Evolutionary conservation across 306 rosid genomes (phyloP).

Genomic region (Trifolium subterraneum): DNA sequence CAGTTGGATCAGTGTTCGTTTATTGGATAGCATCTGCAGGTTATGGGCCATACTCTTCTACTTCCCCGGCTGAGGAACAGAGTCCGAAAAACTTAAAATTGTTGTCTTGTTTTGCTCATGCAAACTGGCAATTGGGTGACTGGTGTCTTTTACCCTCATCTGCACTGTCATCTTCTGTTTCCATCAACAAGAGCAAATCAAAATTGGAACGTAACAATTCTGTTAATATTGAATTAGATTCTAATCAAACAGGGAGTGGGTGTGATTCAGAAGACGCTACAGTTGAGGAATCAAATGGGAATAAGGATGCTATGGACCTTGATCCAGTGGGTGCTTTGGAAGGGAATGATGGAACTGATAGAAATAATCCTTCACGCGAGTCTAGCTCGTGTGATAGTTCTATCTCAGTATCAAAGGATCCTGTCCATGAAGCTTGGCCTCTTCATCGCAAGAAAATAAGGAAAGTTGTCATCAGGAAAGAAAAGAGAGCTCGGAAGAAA

Average conservation of each 20-base stretch:
- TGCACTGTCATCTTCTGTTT: conserved; percentile 47
- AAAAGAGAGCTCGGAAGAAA: conserved; percentile 84
- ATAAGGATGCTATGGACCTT: conserved; percentile 67
- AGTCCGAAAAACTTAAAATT: conserved; percentile 84
- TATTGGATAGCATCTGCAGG: conserved; percentile 99
- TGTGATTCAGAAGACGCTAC: conserved; percentile 78
- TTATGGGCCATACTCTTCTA: conserved; percentile 92
- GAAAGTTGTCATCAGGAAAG: conserved; percentile 87
- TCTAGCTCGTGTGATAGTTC: conserved; percentile 74
- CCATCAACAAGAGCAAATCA: conserved; percentile 60
- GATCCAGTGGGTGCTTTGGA: conserved; percentile 60
- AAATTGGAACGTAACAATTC: conserved; percentile 63
- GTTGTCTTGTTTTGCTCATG: conserved; percentile 89
- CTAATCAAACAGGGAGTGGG: conserved; percentile 67
- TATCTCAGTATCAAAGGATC: conserved; percentile 68
- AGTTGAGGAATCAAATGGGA: conserved; percentile 67
- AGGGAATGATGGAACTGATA: conserved; percentile 55
- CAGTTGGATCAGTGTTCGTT: conserved; percentile 91
- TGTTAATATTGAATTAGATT: conserved; percentile 61
- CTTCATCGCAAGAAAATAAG: conserved; percentile 93
- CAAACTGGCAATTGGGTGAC: conserved; percentile 98
- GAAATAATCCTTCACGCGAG: conserved; percentile 55
- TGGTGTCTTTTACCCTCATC: conserved; percentile 87
- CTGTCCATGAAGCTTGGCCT: conserved; percentile 81
- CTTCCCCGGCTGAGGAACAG: conserved; percentile 94